phyloP scores from a whole-genome alignment of 1,284 basidiomycete species.

The Veloporphyrellus conicus region DNA sequence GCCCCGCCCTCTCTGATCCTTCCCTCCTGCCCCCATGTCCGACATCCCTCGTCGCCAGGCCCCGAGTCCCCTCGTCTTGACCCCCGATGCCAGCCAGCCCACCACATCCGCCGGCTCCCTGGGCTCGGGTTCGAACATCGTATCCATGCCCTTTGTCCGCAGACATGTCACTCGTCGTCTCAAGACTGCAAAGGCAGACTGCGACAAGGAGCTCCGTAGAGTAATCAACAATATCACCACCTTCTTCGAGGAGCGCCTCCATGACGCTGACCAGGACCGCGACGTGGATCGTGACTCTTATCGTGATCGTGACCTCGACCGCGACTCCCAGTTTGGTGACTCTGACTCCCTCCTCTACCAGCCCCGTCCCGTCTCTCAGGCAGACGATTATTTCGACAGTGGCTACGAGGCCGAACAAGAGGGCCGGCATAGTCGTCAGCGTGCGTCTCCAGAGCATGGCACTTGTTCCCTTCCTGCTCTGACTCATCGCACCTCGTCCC shows the following conservation, averaged over 20 bases:
- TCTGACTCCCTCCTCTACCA: constrained; percentile 56
- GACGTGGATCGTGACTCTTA: constrained; percentile 59
- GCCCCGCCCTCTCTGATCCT: constrained; percentile 12
- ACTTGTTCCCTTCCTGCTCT: constrained; percentile 40
- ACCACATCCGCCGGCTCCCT: constrained; percentile 41
- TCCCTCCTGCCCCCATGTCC: constrained; percentile 12
- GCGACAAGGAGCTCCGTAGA: constrained; percentile 90
- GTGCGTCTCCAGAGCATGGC: constrained; percentile 58
- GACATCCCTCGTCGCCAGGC: constrained; percentile 56
- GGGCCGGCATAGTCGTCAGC: constrained; percentile 67
- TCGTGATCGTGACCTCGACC: constrained; percentile 44
- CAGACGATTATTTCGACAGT: constrained; percentile 71
- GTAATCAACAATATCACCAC: constrained; percentile 90
- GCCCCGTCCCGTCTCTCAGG: constrained; percentile 50
- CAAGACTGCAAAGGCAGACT: constrained; percentile 90
- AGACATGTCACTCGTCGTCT: constrained; percentile 92
- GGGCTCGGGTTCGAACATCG: constrained; percentile 62
- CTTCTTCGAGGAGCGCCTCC: constrained; percentile 88
- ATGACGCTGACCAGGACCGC: constrained; percentile 64
- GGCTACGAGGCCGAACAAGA: constrained; percentile 75
- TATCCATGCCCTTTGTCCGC: constrained; percentile 87
- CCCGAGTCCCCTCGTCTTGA: constrained; percentile 73
- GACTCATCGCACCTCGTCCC: constrained; percentile 53
- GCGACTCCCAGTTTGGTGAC: constrained; percentile 52
- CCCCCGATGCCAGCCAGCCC: constrained; percentile 54